Base-by-base conservation (phyloP, 331 rosid genomes). In the Dryas integrifolia region DNA sequence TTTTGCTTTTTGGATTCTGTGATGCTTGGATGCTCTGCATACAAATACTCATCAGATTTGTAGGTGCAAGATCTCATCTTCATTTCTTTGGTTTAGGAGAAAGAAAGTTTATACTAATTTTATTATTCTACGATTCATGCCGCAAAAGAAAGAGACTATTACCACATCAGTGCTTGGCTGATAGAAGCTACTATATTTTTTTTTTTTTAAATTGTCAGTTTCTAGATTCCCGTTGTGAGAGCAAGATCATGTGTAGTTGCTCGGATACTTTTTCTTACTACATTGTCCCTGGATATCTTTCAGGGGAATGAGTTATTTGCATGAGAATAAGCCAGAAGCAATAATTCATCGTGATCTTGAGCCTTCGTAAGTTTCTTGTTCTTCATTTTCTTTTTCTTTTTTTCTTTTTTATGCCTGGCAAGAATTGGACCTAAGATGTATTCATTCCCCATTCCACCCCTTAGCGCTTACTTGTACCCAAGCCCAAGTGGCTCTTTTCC, bases 281-380 rank as follows among this genome's bases (percentile, higher is more conserved):
- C 14, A 0, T 52, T 76, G 38, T 43, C 61, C 70, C 8, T 78
- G 61, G 59, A 70, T 66, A 24, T 69, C 70, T 64, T 69, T 66
- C 90, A 94, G 98, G 87, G 98, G 98, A 72, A 89, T 94, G 98
- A 89, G 73, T 78, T 94, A 94, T 76, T 85, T 94, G 90, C 98
- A 94, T 60, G 97, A 91, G 79, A 86, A 81, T 80, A 94, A 85
- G 77, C 98, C 98, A 38, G 95, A 76, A 77, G 86, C 97, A 67
- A 94, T 94, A 52, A 85, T 94, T 78, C 98, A 94, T 77, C 90
- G 96, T 65, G 92, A 94, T 82, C 97, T 94, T 75, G 97, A 94
- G 80, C 98, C 98, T 88, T 85, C 96, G 98, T 94, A 86, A 80
- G 98, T 78, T 78, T 75, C 83, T 72, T 80, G 60, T 64, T 71